A percentile compares a stretch with the other conserved stretches of the same genome.
phyloP scores from a whole-genome alignment of 805 yeast species.

The Lipomyces mesembrius region DNA sequence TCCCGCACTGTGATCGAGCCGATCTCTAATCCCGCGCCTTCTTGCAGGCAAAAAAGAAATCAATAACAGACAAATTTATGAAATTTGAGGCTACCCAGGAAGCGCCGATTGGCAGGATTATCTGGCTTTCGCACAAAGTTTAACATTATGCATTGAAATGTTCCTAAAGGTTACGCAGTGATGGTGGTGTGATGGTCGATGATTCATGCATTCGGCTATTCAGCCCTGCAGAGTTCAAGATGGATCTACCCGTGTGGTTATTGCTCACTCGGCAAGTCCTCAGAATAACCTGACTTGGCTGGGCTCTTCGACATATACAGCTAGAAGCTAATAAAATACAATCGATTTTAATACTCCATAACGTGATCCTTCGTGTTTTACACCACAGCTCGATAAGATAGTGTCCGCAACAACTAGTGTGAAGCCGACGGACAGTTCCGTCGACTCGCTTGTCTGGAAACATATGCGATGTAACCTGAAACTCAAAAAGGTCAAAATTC shows the following conservation, averaged over 20 bases:
- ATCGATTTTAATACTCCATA: neutral
- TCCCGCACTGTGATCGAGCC: no score
- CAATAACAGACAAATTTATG: neutral
- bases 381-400: neutral
- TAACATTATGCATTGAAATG: neutral
- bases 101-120: neutral
- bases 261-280: neutral
- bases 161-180: no score
- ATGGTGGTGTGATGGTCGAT: constrained; percentile 1
- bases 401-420: neutral
- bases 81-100: neutral
- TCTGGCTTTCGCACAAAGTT: neutral
- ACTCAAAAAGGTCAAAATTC: neutral
- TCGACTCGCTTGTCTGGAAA: neutral
- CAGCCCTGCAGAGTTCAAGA: neutral
- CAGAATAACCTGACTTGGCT: neutral
- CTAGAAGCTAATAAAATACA: no score
- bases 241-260: constrained; percentile 3
- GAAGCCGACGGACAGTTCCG: neutral
- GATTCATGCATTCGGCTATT: neutral
- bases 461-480: neutral
- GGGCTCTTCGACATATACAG: neutral
- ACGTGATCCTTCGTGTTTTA: neutral
- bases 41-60: neutral
- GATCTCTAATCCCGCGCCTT: neutral